phyloP scores from a whole-genome alignment of 2,329 filamentous ascomycete genomes.

The Penicillium sp. region DNA sequence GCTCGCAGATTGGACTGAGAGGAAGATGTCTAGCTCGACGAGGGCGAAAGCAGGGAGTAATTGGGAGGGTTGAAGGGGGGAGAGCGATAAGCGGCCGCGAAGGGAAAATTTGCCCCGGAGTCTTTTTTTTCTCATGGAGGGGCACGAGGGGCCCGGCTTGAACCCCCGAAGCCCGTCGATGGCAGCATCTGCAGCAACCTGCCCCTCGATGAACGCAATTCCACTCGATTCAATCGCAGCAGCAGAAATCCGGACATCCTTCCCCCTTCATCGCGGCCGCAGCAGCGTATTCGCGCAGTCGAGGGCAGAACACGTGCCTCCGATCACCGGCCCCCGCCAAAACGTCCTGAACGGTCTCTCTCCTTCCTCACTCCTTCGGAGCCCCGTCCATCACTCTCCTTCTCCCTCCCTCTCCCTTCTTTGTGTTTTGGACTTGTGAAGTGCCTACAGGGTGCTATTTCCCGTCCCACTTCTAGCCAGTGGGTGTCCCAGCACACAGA shows the following conservation, averaged over 20 bases:
- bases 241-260: no score
- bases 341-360: slow-evolving; percentile 8
- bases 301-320: slow-evolving; percentile 29
- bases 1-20: neutral
- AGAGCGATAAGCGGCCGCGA: slow-evolving; percentile 1
- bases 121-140: slow-evolving; percentile 21
- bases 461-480: slow-evolving; percentile 2
- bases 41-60: neutral
- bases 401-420: slow-evolving; percentile 4
- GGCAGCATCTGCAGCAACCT: no score
- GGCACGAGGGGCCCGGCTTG: slow-evolving; percentile 19
- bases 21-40: neutral
- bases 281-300: neutral
- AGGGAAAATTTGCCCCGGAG: slow-evolving; percentile 18
- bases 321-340: slow-evolving; percentile 30
- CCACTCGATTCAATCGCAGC: no score
- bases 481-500: slow-evolving; percentile 14
- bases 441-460: neutral
- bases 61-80: neutral
- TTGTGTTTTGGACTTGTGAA: no score
- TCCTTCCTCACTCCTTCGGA: slow-evolving; percentile 12
- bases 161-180: neutral
- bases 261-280: no score
- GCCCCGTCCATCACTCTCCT: slow-evolving; percentile 8
- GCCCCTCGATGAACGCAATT: no score